Conservation (phyloP, 768 basidiomycete genomes). For the Leccinum sublutescens region DNA sequence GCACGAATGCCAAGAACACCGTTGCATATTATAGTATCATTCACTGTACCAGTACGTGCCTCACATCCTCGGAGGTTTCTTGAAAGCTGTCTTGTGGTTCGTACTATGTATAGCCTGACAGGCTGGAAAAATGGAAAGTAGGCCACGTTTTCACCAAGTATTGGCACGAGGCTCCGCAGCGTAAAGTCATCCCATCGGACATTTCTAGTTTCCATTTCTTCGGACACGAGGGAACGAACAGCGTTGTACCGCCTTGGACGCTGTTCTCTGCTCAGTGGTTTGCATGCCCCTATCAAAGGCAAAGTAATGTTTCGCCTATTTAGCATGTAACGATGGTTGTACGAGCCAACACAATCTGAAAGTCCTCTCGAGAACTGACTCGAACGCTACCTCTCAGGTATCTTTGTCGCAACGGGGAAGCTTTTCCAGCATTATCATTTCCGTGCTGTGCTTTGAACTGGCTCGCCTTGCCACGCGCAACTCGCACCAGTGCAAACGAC, state of each 20-base stretch:
- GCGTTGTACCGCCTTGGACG: not conserved
- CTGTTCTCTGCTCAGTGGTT: not conserved
- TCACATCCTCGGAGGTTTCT: not conserved
- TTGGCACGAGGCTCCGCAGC: not conserved
- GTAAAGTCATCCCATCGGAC: not conserved
- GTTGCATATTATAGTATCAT: not conserved
- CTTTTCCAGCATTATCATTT: conserved; percentile 10
- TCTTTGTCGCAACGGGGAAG: not conserved
- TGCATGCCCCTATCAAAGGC: not conserved
- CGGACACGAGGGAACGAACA: not conserved
- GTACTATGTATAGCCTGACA: not conserved
- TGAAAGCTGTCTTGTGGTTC: not conserved
- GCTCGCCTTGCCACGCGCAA: not conserved
- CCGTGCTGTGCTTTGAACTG: conserved; percentile 1
- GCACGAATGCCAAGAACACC: not conserved
- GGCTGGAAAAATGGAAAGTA: not conserved
- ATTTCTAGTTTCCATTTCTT: conserved; percentile 13
- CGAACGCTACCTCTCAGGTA: not conserved
- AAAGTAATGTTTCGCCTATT: not conserved
- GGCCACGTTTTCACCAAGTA: not conserved
- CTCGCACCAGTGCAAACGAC: conserved; percentile 10
- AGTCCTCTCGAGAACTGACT: not conserved
- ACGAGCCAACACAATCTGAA: not conserved
- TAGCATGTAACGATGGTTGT: not conserved
- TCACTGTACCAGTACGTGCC: not conserved